Evolutionary conservation across 441 rosid species (phyloP).

Genomic region (Pelargonium fulgidum): DNA sequence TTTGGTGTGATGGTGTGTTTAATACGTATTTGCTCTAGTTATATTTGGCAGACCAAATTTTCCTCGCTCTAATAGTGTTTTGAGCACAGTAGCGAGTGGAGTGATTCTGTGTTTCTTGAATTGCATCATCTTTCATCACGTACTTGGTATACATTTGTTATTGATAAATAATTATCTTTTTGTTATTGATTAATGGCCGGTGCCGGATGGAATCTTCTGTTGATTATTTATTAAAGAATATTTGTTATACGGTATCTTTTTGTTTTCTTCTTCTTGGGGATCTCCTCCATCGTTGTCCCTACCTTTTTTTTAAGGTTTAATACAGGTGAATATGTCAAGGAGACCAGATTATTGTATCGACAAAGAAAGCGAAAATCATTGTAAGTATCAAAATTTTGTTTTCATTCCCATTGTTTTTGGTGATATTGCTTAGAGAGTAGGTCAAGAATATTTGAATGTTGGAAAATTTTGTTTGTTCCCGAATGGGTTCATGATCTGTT

Average conservation of each 20-base stretch:
- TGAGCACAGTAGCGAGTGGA: no score
- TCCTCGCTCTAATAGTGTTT: no score
- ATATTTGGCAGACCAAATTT: no score
- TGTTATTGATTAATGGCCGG: background rate
- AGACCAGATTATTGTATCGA: background rate
- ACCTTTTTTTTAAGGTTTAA: background rate
- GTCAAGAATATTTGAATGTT: background rate
- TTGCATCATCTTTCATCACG: no score
- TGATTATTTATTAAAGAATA: no score
- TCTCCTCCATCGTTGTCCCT: background rate
- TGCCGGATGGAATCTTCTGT: background rate
- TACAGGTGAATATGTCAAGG: slow-evolving; percentile 8
- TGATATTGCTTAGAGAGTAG: background rate
- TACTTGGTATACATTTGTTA: no score
- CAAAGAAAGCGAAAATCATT: slow-evolving; percentile 1
- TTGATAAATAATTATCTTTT: no score
- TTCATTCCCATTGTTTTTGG: background rate
- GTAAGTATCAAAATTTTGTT: slow-evolving; percentile 12
- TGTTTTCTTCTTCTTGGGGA: background rate
- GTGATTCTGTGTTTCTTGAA: no score
- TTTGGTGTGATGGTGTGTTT: background rate
- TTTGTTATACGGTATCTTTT: background rate
- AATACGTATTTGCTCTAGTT: no score
- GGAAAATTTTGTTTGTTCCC: background rate
- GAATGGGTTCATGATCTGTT: slow-evolving; percentile 9